Conservation (phyloP, 306 rosid genomes). For the Vigna angularis region DNA sequence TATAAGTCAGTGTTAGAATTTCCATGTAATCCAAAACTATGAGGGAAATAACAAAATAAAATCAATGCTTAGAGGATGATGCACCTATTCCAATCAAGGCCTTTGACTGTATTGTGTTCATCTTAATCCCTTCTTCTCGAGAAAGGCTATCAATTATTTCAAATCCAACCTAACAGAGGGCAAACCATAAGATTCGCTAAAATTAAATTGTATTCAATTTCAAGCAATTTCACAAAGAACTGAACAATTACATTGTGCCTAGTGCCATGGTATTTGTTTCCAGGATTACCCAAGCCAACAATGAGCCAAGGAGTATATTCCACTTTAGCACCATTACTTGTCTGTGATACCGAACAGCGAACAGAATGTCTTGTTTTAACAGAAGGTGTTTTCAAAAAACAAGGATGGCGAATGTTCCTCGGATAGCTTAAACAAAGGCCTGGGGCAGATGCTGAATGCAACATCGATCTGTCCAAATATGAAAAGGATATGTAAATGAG, state of each 20-base stretch:
- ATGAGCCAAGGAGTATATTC: slow-evolving; percentile 98
- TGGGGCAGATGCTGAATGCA: slow-evolving; percentile 57
- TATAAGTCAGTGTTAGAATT: slow-evolving; percentile 34
- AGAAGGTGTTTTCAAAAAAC: slow-evolving; percentile 36
- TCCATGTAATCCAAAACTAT: neutral
- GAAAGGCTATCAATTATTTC: slow-evolving; percentile 80
- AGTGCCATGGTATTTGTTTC: slow-evolving; percentile 86
- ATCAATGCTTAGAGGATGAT: slow-evolving; percentile 33
- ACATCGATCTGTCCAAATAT: slow-evolving; percentile 68
- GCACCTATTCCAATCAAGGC: slow-evolving; percentile 90
- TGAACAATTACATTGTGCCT: slow-evolving; percentile 78
- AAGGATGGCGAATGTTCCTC: slow-evolving; percentile 42
- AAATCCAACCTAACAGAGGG: slow-evolving; percentile 76
- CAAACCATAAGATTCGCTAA: slow-evolving; percentile 31
- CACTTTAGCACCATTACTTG: slow-evolving; percentile 58
- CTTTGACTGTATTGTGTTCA: slow-evolving; percentile 93
- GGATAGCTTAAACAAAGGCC: slow-evolving; percentile 53
- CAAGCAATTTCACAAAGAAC: slow-evolving; percentile 15
- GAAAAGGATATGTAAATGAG: neutral
- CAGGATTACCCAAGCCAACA: slow-evolving; percentile 97
- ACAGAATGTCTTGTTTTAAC: slow-evolving; percentile 51
- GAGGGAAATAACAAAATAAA: neutral
- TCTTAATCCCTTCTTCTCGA: slow-evolving; percentile 67
- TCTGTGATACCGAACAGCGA: slow-evolving; percentile 61
- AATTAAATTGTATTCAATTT: slow-evolving; percentile 4